Base-by-base conservation (phyloP, 2,329 filamentous ascomycete species). In the Colletotrichum sp. region DNA sequence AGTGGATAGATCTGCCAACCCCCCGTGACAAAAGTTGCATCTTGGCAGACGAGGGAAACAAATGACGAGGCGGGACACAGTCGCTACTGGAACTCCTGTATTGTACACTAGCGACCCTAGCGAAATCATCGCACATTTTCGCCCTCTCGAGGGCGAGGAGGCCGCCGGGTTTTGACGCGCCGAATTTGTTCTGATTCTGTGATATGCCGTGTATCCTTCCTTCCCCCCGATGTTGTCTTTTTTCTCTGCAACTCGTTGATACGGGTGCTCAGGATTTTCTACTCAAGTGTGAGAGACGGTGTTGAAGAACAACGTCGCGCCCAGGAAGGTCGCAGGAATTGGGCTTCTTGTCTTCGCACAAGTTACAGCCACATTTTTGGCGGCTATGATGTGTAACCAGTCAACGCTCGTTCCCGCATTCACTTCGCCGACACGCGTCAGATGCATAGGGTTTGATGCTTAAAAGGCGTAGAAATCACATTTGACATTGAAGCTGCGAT, bases 141-240 rank as follows among this genome's bases (percentile, higher is more conserved):
- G 74, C 65, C 74, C 71, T 52, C 21, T 15, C 24, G 12, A n/a
- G 74, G 71, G 71, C 58, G 65, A 74, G 65, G 28, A 65, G 65
- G 74, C 74, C 71, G 74, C 74, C 71, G 69, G 70, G 43, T 21
- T 58, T 65, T 68, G 74, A 76, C 58, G 74, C 60, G 74, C 43
- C 71, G 58, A 43, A 52, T 5, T 8, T 4, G n/a, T 52, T 13
- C n/a, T 52, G 43, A 52, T 52, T 52, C 10, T 52, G 43, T 52
- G 43, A 52, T 8, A 8, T 52, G 43, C 6, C n/a, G 10, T 52
- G 43, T 52, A 52, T 52, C 7, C 43, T 13, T 52, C 7, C 43
- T 13, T 3, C 6, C 6, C 13, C 10, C 10, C 43, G 6, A 24
- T 52, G 1, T 21, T 2, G 8, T 21, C 18, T 48, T 3, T 48